Conservation (phyloP, 73 alveolate species). For the Halteria grandinella region DNA sequence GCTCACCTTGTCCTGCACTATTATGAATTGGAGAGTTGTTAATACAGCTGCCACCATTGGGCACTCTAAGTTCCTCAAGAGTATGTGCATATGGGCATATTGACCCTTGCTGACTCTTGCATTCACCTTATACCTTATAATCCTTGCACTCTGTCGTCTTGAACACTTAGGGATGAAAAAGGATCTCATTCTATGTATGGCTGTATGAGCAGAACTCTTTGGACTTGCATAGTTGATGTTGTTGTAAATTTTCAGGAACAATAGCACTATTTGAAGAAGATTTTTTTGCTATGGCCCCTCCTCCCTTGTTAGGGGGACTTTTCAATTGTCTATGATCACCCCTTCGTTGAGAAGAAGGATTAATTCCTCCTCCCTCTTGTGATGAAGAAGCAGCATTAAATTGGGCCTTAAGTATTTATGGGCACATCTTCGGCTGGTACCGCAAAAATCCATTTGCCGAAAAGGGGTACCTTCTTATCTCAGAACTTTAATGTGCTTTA, state of each 20-base stretch:
- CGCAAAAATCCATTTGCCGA: not conserved
- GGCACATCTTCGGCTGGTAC: constrained; percentile 26
- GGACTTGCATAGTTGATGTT: not conserved
- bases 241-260: too few species aligned
- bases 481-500: not conserved
- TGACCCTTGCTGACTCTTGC: not conserved
- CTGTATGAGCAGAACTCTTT: not conserved
- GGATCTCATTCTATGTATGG: constrained; percentile 9
- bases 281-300: too few species aligned
- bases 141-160: constrained; percentile 17
- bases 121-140: not conserved
- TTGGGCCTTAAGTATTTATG: too few species aligned
- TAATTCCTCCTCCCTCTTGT: too few species aligned
- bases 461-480: constrained; percentile 13
- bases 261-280: not conserved
- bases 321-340: not conserved
- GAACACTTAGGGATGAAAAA: constrained; percentile 4
- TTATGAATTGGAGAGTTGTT: not conserved
- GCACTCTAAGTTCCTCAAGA: not conserved
- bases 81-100: constrained; percentile 21
- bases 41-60: not conserved
- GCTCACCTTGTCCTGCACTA: not conserved
- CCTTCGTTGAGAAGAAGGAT: too few species aligned
- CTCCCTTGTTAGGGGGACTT: not conserved
- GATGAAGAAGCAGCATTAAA: too few species aligned